A percentile compares a stretch with the other conserved stretches of the same genome.
These are phyloP conservation scores for Davidsoniella australis DNA, from an alignment of 2,329 filamentous ascomycete genomes.

Conservation along the genomic window DNA sequence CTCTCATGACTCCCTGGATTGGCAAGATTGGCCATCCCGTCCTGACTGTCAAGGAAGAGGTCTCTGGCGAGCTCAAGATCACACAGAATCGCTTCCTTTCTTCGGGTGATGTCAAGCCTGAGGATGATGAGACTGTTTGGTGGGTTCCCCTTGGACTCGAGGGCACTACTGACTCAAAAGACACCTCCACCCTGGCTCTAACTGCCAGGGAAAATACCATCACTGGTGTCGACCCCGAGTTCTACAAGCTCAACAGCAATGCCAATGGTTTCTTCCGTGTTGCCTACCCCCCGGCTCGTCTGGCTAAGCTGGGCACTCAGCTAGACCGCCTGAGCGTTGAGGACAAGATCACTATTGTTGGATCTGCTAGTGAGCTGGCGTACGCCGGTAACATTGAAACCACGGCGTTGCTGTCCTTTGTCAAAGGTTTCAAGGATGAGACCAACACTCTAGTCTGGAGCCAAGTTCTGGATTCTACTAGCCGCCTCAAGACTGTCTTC, in stretches of 20 bases:
- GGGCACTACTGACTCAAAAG: slow-evolving; percentile 49
- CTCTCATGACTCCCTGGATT: slow-evolving; percentile 90
- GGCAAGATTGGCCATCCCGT: slow-evolving; percentile 89
- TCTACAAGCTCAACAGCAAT: slow-evolving; percentile 88
- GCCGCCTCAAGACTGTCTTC: slow-evolving; percentile 70
- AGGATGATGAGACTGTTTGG: slow-evolving; percentile 86
- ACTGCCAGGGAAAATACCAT: slow-evolving; percentile 64
- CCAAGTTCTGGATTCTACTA: slow-evolving; percentile 63
- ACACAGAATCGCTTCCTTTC: slow-evolving; percentile 82
- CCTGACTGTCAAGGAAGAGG: slow-evolving; percentile 69
- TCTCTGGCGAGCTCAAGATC: slow-evolving; percentile 63
- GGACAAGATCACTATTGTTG: slow-evolving; percentile 86
- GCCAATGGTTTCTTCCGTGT: slow-evolving; percentile 82
- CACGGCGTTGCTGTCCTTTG: slow-evolving; percentile 61
- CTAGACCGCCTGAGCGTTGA: slow-evolving; percentile 61
- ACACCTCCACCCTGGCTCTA: slow-evolving; percentile 48
- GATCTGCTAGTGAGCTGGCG: slow-evolving; percentile 76
- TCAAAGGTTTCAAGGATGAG: slow-evolving; percentile 72
- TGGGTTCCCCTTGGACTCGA: slow-evolving; percentile 85
- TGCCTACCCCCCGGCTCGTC: slow-evolving; percentile 73
- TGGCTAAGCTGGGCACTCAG: slow-evolving; percentile 63
- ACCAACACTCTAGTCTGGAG: slow-evolving; percentile 78
- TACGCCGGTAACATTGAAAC: slow-evolving; percentile 75
- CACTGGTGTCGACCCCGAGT: slow-evolving; percentile 54
- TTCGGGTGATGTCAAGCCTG: slow-evolving; percentile 74